These are phyloP conservation scores for Neospora caninum DNA, from an alignment of 169 alveolate species.

Conservation along the genomic window DNA sequence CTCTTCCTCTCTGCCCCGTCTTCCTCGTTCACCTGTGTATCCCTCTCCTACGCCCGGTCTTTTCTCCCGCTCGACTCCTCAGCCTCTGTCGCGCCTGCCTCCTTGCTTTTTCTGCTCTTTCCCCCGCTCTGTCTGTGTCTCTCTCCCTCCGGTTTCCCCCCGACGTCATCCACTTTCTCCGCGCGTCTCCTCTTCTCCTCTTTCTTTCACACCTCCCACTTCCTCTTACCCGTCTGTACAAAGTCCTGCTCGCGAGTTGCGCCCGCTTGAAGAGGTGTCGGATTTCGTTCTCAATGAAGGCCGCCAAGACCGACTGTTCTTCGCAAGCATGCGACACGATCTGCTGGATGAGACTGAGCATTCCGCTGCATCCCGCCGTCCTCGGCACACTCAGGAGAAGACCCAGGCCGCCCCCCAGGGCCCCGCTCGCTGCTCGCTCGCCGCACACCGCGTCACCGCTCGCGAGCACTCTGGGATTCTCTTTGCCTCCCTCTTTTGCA, in stretches of 20 bases:
- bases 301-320: slow-evolving; percentile 51
- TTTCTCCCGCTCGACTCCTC: too few relatives aligned
- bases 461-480: neutral
- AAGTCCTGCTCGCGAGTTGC: neutral
- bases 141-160: too few relatives aligned
- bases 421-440: neutral
- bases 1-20: neutral
- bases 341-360: slow-evolving; percentile 35
- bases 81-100: too few relatives aligned
- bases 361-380: slow-evolving; percentile 56
- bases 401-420: slow-evolving; percentile 60
- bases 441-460: neutral
- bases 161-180: too few relatives aligned
- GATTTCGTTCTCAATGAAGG: slow-evolving; percentile 47
- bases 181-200: too few relatives aligned
- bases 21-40: neutral
- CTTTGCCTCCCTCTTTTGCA: neutral
- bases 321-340: slow-evolving; percentile 37
- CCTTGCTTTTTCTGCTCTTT: too few relatives aligned
- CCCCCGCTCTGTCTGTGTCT: too few relatives aligned
- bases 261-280: neutral
- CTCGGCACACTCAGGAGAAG: slow-evolving; percentile 57
- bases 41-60: too few relatives aligned
- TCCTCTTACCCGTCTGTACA: slow-evolving; percentile 29
- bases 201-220: too few relatives aligned